These are phyloP conservation scores for Plasmodium billcollinsi DNA, from an alignment of 169 alveolate species.

Conservation along the genomic window DNA sequence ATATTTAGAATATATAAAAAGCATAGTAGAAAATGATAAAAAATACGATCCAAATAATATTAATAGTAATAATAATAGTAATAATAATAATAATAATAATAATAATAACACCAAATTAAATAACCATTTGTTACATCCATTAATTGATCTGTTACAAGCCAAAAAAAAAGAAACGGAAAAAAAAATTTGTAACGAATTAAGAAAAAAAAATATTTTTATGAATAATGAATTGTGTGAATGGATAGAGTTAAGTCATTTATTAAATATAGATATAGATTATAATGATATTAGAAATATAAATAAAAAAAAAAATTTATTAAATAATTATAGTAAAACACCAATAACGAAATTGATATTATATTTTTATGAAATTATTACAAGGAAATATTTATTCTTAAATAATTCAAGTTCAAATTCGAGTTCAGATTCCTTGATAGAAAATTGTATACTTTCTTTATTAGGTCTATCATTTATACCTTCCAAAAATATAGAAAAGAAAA, in stretches of 20 bases:
- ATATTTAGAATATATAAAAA: constrained; percentile 35
- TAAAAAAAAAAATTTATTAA: constrained; percentile 24
- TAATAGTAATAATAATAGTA: neutral
- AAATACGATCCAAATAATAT: neutral
- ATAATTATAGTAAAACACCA: constrained; percentile 68
- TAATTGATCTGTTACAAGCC: constrained; percentile 21
- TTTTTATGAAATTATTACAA: constrained; percentile 61
- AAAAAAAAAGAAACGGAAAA: constrained; percentile 53
- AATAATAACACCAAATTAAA: neutral
- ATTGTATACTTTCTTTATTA: constrained; percentile 39
- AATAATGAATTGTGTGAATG: constrained; percentile 77
- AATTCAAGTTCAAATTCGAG: constrained; percentile 2
- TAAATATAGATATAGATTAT: constrained; percentile 65
- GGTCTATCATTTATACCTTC: constrained; percentile 63
- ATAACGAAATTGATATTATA: constrained; percentile 68
- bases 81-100: neutral
- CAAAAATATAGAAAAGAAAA: constrained; percentile 34
- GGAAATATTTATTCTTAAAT: constrained; percentile 52
- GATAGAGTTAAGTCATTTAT: constrained; percentile 53
- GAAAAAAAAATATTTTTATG: constrained; percentile 37
- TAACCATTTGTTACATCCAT: constrained; percentile 7
- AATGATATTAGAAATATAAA: constrained; percentile 28
- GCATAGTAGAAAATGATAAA: neutral
- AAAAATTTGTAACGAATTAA: constrained; percentile 23
- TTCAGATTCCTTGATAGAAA: constrained; percentile 59